These are phyloP conservation scores for Oryza glumipatula DNA, from an alignment of 176 grass and related monocot species.

Conservation along the genomic window DNA sequence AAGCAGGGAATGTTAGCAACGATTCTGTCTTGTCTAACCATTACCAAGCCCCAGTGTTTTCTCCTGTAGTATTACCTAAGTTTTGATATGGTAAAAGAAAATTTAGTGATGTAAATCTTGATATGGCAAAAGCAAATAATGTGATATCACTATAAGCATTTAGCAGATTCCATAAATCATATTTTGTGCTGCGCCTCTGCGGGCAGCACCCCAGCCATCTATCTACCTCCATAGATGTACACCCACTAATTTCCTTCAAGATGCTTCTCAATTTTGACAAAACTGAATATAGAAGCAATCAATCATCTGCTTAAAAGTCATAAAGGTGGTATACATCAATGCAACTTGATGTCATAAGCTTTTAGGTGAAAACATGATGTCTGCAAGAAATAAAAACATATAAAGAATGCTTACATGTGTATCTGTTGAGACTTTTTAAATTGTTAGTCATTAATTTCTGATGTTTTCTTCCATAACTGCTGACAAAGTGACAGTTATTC, in stretches of 20 bases:
- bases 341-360: slow-evolving; percentile 2
- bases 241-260: slow-evolving; percentile 33
- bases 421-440: not conserved
- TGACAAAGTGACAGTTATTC: not conserved
- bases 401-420: not conserved
- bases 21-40: not conserved
- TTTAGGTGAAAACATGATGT: slow-evolving; percentile 6
- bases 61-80: slow-evolving; percentile 18
- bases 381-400: slow-evolving; percentile 10
- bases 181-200: slow-evolving; percentile 1
- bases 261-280: slow-evolving; percentile 36
- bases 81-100: slow-evolving; percentile 16
- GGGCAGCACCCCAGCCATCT: not conserved
- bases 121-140: slow-evolving; percentile 13
- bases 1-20: slow-evolving; percentile 19
- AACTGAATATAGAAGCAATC: slow-evolving; percentile 3
- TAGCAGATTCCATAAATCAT: slow-evolving; percentile 31
- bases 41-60: slow-evolving; percentile 3
- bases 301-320: slow-evolving; percentile 21
- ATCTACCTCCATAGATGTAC: slow-evolving; percentile 29
- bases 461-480: not conserved
- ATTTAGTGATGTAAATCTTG: slow-evolving; percentile 6
- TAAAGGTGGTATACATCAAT: not conserved
- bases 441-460: not conserved
- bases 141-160: slow-evolving; percentile 2